phyloP scores from a whole-genome alignment of 2,329 filamentous ascomycete genomes.

The Talaromyces sp. region DNA sequence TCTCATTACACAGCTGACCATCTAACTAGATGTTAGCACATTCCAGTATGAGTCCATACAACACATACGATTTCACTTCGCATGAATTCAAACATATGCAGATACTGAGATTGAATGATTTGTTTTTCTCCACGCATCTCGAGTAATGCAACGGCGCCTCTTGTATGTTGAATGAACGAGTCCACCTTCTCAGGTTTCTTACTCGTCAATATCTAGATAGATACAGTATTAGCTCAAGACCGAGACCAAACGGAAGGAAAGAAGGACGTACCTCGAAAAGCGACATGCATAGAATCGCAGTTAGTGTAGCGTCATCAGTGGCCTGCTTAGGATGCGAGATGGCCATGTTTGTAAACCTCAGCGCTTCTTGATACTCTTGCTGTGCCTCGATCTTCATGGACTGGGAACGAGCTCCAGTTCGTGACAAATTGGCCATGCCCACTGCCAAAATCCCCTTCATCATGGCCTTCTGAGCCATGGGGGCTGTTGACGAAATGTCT shows the following conservation, averaged over 20 bases:
- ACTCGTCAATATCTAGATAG: constrained; percentile 34
- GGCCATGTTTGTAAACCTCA: constrained; percentile 43
- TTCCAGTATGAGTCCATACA: not conserved
- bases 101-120: constrained; percentile 43
- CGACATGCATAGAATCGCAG: constrained; percentile 57
- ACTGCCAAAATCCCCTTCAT: constrained; percentile 54
- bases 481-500: constrained; percentile 20
- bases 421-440: constrained; percentile 57
- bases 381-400: constrained; percentile 48
- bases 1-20: constrained; percentile 36
- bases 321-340: constrained; percentile 33
- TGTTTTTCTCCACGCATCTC: constrained; percentile 41
- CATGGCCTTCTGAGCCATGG: constrained; percentile 31
- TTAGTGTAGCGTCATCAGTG: constrained; percentile 44
- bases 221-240: not conserved
- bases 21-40: constrained; percentile 22
- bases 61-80: constrained; percentile 54
- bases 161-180: constrained; percentile 57
- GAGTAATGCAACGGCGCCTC: constrained; percentile 59
- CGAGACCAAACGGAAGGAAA: not conserved
- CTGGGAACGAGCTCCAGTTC: constrained; percentile 47
- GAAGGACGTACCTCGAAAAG: constrained; percentile 55
- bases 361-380: constrained; percentile 53
- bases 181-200: constrained; percentile 47
- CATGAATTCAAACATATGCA: constrained; percentile 54